Base-by-base conservation (phyloP, 2,329 filamentous ascomycete genomes). In the Colletotrichum navitas region DNA sequence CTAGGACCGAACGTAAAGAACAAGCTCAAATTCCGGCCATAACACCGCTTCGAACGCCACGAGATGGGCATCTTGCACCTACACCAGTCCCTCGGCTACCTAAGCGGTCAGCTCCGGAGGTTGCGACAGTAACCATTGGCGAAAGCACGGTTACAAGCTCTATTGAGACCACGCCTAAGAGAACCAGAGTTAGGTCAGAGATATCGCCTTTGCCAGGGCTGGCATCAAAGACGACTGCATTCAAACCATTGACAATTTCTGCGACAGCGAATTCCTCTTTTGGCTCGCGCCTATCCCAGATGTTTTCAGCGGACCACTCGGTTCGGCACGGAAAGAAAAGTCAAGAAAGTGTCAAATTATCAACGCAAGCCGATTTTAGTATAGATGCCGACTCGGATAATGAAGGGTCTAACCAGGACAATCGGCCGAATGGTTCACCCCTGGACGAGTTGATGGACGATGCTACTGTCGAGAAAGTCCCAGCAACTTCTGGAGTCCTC, bases 51-150 rank as follows among this genome's bases (percentile, higher is more conserved):
- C 51, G 55, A 41, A 34, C 63, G 12, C 55, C 67, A 24, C 29
- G 55, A 55, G 47, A 66, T 60, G 55, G 34, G 16, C 29, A 24
- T 47, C 29, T 45, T 18, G 16, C 29, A 12, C n/a, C 24, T 26
- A 24, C 63, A 34, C 24, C 32, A 24, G 49, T 63, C 26, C 21
- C 64, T 26, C 64, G 59, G 8, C 74, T 76, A 29, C 85, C 87
- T 1, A 92, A 89, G 77, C 87, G 92, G 43, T 82, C 87, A 2
- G 86, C 88, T 18, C 14, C 32, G 36, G 90, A 93, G 76, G 83
- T 91, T 63, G 92, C 93, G 26, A 93, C 92, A 2, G 93, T 95
- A 59, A 94, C 92, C 0, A 89, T 95, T 65, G 93, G 92, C 1
- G 86, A 91, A 73, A 87, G 86, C 56, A 93, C 91, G 0, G 86